Evolutionary conservation across 192 early-diverging fungal species (phyloP), one percentile per base, ranked within the genome.

Genomic region (Ambispora gerdemannii): DNA sequence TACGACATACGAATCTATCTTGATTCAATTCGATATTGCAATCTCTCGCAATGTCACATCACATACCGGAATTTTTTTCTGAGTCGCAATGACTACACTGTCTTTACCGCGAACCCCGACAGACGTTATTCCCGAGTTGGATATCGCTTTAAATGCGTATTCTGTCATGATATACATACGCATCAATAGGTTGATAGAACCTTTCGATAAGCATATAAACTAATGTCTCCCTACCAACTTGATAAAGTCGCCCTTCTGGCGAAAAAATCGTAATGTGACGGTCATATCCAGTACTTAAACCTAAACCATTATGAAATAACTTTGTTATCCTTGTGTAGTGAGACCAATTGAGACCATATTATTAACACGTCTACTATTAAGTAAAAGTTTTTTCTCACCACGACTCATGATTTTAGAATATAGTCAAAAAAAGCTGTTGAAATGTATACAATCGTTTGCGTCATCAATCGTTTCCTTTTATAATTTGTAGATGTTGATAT

Each of bases 111-210:
- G 88, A 38, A 99, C 88, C 52, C 94, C 96, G 38, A 99, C 89
- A 50, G 94, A 93, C 4, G 98, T 99, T 74, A 96, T 81, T 50
- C 95, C 96, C 25, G 92, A 87, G 77, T 96, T 97, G 33, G 95
- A 90, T 73, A 99, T 98, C n/a, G 98, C 98, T 81, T 99, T 99
- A 83, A 98, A 98, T 36, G 98, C 96, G 84, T 99, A 99, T 77
- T 99, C 98, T 96, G 72, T 25, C n/a, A n/a, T n/a, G n/a, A n/a
- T n/a, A n/a, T n/a, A n/a, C n/a, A n/a, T n/a, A n/a, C n/a, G n/a
- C n/a, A n/a, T n/a, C n/a, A n/a, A n/a, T n/a, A n/a, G n/a, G n/a
- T n/a, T n/a, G n/a, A n/a, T n/a, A n/a, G n/a, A n/a, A n/a, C n/a
- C n/a, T n/a, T n/a, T n/a, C n/a, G n/a, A n/a, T n/a, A n/a, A n/a